Evolutionary conservation across 352 stramenopile species (phyloP).

Genomic region (Phytophthora pistaciae): DNA sequence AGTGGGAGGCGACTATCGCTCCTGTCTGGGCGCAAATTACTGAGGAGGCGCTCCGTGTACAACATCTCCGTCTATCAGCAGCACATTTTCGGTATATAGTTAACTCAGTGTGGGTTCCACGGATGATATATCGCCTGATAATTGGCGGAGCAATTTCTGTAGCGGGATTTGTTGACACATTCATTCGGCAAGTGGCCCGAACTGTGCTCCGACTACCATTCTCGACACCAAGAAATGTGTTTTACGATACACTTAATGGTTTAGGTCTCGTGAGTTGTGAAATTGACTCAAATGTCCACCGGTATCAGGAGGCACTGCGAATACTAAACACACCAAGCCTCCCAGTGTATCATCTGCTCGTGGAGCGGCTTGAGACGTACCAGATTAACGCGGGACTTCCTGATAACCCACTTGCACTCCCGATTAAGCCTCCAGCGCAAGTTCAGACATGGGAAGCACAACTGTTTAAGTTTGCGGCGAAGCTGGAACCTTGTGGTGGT

Average conservation of each 20-base stretch:
- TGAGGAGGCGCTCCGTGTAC: background rate
- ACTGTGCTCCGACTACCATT: background rate
- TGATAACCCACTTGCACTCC: too few species aligned
- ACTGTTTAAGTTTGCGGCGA: too few species aligned
- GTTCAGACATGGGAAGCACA: too few species aligned
- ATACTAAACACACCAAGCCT: slow-evolving; percentile 13
- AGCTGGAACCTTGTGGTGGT: too few species aligned
- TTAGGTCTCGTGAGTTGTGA: slow-evolving; percentile 1
- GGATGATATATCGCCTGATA: background rate
- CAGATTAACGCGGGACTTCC: background rate
- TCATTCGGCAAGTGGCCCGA: slow-evolving; percentile 10
- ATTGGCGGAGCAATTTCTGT: background rate
- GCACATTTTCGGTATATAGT: slow-evolving; percentile 14
- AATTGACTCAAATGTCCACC: background rate
- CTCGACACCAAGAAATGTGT: background rate
- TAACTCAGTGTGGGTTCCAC: slow-evolving; percentile 9
- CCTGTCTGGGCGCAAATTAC: background rate
- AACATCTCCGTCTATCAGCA: background rate
- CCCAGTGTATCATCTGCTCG: slow-evolving; percentile 6
- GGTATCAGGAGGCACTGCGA: background rate
- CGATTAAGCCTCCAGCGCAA: too few species aligned
- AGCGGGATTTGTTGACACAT: background rate
- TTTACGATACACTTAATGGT: slow-evolving; percentile 5
- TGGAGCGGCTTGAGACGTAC: slow-evolving; percentile 6
- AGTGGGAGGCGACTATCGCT: background rate